A percentile compares a stretch with the other conserved stretches of the same genome.
phyloP scores from a whole-genome alignment of 805 yeast genomes.

The Saccharomycopsis capsularis region DNA sequence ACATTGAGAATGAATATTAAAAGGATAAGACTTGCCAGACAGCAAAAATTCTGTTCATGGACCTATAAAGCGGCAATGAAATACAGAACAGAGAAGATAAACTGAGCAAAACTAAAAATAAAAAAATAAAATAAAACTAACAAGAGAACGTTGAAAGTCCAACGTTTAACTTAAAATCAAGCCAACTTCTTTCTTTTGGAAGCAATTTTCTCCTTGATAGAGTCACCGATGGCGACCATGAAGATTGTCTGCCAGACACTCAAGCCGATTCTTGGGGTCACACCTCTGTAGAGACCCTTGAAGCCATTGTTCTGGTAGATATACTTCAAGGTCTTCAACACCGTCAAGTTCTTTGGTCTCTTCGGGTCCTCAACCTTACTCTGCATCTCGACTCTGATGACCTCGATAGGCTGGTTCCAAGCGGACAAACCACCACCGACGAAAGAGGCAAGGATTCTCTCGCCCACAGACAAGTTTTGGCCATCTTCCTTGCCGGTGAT shows the following conservation, averaged over 20 bases:
- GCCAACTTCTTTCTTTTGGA: conserved; percentile 3
- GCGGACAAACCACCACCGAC: conserved; percentile 97
- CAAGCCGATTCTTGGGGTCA: conserved; percentile 91
- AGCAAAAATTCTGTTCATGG: too few species aligned
- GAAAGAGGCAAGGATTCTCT: conserved; percentile 78
- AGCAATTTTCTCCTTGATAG: conserved; percentile 51
- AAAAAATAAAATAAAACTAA: too few species aligned
- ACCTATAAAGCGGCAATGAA: too few species aligned
- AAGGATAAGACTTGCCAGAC: too few species aligned
- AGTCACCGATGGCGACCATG: conserved; percentile 97
- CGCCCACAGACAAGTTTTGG: conserved; percentile 60
- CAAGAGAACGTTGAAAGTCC: too few species aligned
- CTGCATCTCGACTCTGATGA: conserved; percentile 97
- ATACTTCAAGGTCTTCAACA: conserved; percentile 68
- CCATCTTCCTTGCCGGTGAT: conserved; percentile 53
- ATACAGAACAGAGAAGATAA: too few species aligned
- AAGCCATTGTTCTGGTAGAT: conserved; percentile 78
- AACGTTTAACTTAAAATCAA: neutral
- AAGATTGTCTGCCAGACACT: conserved; percentile 98
- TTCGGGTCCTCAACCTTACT: conserved; percentile 89
- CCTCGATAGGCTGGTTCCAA: conserved; percentile 99
- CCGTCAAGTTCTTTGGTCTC: conserved; percentile 87
- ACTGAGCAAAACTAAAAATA: too few species aligned
- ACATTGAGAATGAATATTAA: too few species aligned
- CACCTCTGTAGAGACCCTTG: conserved; percentile 91